phyloP scores from a whole-genome alignment of 371 early-diverging fungal species.

The Apophysomyces elegans region DNA sequence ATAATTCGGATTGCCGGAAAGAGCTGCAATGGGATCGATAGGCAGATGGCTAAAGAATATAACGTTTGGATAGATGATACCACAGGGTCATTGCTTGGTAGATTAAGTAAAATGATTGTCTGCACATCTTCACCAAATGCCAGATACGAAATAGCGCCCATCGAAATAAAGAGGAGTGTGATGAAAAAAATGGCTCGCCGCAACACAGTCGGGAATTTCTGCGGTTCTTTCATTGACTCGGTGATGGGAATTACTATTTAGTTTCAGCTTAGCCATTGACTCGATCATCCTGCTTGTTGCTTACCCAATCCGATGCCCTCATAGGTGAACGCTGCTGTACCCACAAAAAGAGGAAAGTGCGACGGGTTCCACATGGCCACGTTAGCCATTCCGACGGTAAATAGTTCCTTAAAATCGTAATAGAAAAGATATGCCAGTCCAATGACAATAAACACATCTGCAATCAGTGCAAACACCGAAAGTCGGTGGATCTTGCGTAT shows the following conservation, averaged over 20 bases:
- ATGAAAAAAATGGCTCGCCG: slow-evolving; percentile 69
- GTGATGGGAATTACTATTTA: slow-evolving; percentile 63
- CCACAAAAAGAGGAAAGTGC: slow-evolving; percentile 81
- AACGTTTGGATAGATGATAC: slow-evolving; percentile 74
- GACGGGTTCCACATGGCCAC: slow-evolving; percentile 68
- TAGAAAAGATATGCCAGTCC: slow-evolving; percentile 80
- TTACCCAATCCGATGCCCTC: slow-evolving; percentile 88
- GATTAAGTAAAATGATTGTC: slow-evolving; percentile 80
- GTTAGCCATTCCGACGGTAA: slow-evolving; percentile 61
- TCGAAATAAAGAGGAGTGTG: slow-evolving; percentile 70
- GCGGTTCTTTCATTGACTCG: slow-evolving; percentile 82
- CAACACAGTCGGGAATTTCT: slow-evolving; percentile 74
- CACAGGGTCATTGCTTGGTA: slow-evolving; percentile 68
- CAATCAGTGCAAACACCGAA: slow-evolving; percentile 80
- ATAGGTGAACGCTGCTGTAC: slow-evolving; percentile 90
- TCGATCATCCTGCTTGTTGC: not conserved
- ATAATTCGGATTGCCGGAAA: slow-evolving; percentile 88
- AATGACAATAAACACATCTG: slow-evolving; percentile 84
- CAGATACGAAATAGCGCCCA: slow-evolving; percentile 82
- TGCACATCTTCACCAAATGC: slow-evolving; percentile 80
- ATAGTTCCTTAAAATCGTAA: slow-evolving; percentile 65
- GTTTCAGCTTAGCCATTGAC: not conserved
- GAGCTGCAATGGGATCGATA: slow-evolving; percentile 82
- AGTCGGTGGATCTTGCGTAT: slow-evolving; percentile 84
- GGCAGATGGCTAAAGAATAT: slow-evolving; percentile 86